Evolutionary conservation across 352 stramenopile species (phyloP), one percentile per base, ranked within the genome.

Genomic region (Globisporangium apiculatum): DNA sequence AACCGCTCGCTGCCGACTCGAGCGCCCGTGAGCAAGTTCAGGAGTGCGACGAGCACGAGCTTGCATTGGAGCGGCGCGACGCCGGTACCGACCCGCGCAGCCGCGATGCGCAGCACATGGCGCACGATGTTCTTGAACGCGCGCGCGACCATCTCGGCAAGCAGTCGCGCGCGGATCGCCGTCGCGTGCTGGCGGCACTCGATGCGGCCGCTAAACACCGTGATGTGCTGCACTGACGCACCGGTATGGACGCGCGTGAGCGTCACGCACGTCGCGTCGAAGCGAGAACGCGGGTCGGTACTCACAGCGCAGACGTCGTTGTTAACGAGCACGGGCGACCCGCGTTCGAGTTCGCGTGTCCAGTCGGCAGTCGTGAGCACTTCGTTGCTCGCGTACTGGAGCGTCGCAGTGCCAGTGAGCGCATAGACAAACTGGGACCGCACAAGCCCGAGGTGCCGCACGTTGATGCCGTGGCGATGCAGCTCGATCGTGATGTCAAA

Each of bases 391-490:
- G 89, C 77, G 51, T 94, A 96, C 57, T 93, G 81, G 1, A 96
- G 62, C 12, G 79, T 86, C 10, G 83, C 89, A 0, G 67, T 94
- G 17, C 86, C 89, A 0, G 76, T 72, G 1, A 98, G 61, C 24
- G 75, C 64, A 47, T 89, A 80, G 40, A 83, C 79, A 57, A 97
- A 97, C 46, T 88, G 72, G 0, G 75, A 59, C 8, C 91, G 79
- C 7, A 97, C 40, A 1, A 95, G 55, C 4, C 90, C 90, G 24
- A 98, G 66, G 51, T 98, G 90, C 0, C 91, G 83, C 55, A 97
- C 60, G 54, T 95, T 96, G 54, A 97, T 95, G 1, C 91, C 91
- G 15, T 94, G 79, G 35, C 81, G 66, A 60, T 98, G 90, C 71
- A 98, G 74, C 55, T 97, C 89, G 9, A 72, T 64, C 0, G 79